Percentiles rank a stretch among this genome's conserved stretches.
These are phyloP conservation scores for Blastocystis sp. DNA, from an alignment of 352 stramenopile species.

Conservation along the genomic window DNA sequence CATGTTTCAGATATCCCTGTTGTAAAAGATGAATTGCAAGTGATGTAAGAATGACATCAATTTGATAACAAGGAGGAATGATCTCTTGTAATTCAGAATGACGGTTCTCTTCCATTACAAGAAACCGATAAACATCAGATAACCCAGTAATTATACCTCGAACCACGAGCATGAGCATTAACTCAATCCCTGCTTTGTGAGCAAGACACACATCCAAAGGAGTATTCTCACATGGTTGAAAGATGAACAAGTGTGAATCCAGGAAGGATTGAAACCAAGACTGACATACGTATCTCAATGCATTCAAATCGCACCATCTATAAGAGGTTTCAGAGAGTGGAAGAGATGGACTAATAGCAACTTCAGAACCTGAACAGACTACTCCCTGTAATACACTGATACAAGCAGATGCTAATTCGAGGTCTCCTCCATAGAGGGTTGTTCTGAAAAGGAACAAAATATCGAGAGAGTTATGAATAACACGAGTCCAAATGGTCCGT, in stretches of 20 bases:
- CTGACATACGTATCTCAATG: too few species aligned
- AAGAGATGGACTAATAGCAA: background rate
- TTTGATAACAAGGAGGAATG: background rate
- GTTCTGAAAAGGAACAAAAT: slow-evolving; percentile 42
- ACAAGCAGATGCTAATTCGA: background rate
- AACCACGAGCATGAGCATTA: background rate
- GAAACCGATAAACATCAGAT: slow-evolving; percentile 42
- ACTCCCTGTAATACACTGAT: slow-evolving; percentile 31
- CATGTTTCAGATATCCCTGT: background rate
- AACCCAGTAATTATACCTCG: background rate
- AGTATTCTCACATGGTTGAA: background rate
- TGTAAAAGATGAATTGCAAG: background rate
- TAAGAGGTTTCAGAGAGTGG: background rate
- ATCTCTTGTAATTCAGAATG: background rate
- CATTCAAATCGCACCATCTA: background rate
- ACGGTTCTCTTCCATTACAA: slow-evolving; percentile 49
- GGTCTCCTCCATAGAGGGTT: background rate
- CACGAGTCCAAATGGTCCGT: background rate
- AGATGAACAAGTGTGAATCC: background rate
- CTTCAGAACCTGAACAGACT: slow-evolving; percentile 7
- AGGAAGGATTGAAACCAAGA: background rate
- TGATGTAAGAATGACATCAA: slow-evolving; percentile 3
- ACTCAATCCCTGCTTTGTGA: slow-evolving; percentile 25
- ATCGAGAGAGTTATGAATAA: background rate
- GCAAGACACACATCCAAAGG: background rate